These are phyloP conservation scores for Chiua sp. DNA, from an alignment of 1,284 basidiomycete species.

Conservation along the genomic window DNA sequence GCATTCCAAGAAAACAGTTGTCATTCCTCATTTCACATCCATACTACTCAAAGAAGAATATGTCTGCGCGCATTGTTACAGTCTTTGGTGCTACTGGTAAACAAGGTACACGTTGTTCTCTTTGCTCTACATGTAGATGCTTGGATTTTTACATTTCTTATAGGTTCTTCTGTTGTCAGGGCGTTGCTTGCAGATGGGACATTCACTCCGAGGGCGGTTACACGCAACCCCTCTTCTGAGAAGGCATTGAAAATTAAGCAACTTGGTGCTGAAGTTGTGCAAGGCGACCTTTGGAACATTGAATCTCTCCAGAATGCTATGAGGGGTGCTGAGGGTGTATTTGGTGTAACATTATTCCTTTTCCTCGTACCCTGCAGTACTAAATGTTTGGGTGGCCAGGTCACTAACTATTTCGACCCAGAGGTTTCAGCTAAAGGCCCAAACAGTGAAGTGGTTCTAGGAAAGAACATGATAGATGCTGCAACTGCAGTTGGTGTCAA, in stretches of 20 bases:
- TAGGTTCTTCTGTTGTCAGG: conserved; percentile 34
- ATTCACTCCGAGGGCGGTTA: conserved; percentile 38
- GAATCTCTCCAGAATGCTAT: conserved; percentile 38
- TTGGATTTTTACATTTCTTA: not conserved
- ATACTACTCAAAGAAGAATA: not conserved
- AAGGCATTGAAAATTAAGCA: conserved; percentile 30
- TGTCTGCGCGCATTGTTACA: conserved; percentile 23
- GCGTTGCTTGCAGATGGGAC: conserved; percentile 38
- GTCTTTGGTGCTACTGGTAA: conserved; percentile 33
- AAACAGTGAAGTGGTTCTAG: conserved; percentile 37
- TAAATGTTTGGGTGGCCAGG: too few relatives aligned
- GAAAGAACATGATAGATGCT: conserved; percentile 46
- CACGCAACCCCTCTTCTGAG: conserved; percentile 36
- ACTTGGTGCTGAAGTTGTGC: conserved; percentile 40
- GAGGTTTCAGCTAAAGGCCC: conserved; percentile 24
- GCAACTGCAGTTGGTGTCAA: conserved; percentile 32
- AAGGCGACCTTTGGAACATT: conserved; percentile 38
- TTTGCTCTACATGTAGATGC: not conserved
- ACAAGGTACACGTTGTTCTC: conserved; percentile 17
- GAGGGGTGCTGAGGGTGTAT: conserved; percentile 43
- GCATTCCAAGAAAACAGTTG: not conserved
- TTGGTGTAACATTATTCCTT: conserved; percentile 30
- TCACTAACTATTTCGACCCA: conserved; percentile 28
- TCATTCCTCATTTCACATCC: not conserved
- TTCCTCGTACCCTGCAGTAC: not conserved